Conservation (phyloP, 2,329 filamentous ascomycete species). For the Pyrenophora seminiperda region DNA sequence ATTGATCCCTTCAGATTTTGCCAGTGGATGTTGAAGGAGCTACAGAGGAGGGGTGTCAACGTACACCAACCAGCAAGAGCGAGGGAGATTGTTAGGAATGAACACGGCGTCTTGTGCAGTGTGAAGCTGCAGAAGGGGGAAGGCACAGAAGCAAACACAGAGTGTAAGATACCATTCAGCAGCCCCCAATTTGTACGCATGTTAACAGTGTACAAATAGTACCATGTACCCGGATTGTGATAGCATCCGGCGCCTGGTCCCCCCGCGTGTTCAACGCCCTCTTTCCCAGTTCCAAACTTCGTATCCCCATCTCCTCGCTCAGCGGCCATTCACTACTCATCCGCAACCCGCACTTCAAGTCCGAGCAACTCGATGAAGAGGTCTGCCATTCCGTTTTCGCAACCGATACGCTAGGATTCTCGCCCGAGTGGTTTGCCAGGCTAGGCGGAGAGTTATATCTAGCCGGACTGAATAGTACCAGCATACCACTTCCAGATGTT, state of each 20-base stretch:
- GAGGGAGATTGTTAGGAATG: conserved; percentile 58
- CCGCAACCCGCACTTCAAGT: conserved; percentile 61
- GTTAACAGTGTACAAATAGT: conserved; percentile 49
- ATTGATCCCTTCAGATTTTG: conserved; percentile 72
- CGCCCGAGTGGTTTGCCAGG: conserved; percentile 73
- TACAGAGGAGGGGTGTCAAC: conserved; percentile 64
- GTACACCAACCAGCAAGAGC: conserved; percentile 69
- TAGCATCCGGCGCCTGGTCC: conserved; percentile 75
- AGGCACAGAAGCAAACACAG: conserved; percentile 4
- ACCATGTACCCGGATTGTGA: conserved; percentile 67
- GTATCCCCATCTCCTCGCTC: conserved; percentile 64
- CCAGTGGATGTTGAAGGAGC: conserved; percentile 65
- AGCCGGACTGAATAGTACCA: conserved; percentile 69
- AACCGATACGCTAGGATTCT: conserved; percentile 62
- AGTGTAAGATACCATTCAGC: conserved; percentile 9
- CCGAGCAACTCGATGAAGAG: conserved; percentile 48
- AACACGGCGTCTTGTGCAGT: conserved; percentile 57
- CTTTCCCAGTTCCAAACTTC: conserved; percentile 61
- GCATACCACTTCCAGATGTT: conserved; percentile 63
- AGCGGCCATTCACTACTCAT: conserved; percentile 76
- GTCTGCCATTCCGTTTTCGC: conserved; percentile 73
- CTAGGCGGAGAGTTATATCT: conserved; percentile 72
- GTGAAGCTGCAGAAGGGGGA: conserved; percentile 47
- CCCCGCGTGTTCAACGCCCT: conserved; percentile 66
- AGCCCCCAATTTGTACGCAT: not conserved